Evolutionary conservation across 768 basidiomycete genomes (phyloP), one percentile per base, ranked within the genome.

Genomic region (Cyathus striatus): DNA sequence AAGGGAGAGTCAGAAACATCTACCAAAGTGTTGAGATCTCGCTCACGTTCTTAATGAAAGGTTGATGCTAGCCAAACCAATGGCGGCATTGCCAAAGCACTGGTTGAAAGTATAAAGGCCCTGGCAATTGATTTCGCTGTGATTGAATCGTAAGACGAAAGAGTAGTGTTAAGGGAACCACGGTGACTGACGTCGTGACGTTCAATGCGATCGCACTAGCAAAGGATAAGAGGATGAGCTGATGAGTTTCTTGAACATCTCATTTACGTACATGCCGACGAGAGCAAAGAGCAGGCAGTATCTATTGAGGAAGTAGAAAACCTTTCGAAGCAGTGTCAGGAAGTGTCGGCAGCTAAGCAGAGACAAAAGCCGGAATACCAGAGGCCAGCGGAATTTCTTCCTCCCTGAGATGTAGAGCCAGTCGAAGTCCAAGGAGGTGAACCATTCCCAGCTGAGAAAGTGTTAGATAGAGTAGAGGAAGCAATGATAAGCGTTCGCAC

Each of bases 21-120:
- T 17, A 18, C 6, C 35, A 38, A 10, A 42, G 23, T 14, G 21
- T 35, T 27, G 16, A 42, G 14, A 42, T 41, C 20, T 2, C 1
- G 63, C 78, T 49, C 56, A 83, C 82, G 83, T 85, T 58, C 83
- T 64, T 27, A 86, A 61, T 2, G 79, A 81, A 7, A 86, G 69
- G 53, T 86, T 86, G 45, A 86, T 75, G 55, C 81, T 84, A 10
- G 84, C 83, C 3, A 85, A 65, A 20, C 84, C 83, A 32, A 85
- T 75, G 17, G 83, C 66, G 14, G 77, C 75, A 59, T 84, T 83
- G 14, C 84, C 84, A 42, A 78, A 69, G 37, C 68, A 62, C 68
- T 75, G 72, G 46, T 81, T 83, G 54, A 83, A 84, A 1, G 81
- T 84, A 51, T 85, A 86, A 18, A 86, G 59, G 4, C 65, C 73